Evolutionary conservation across 73 alveolate species (phyloP), one percentile per base, ranked within the genome.

Genomic region (Paramecium sonneborni): DNA sequence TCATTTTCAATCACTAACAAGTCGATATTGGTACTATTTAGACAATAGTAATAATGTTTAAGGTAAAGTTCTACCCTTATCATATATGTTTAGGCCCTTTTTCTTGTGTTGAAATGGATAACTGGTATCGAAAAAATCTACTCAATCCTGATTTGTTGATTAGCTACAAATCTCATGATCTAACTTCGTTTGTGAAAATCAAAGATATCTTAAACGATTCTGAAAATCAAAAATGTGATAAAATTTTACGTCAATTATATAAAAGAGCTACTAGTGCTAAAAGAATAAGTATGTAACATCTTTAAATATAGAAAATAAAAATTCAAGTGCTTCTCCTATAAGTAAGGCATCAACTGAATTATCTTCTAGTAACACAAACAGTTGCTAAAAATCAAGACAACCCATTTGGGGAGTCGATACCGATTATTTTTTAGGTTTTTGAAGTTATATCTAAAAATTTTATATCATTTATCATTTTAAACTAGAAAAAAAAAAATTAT

Each of bases 91-190:
- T 11, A 79, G 90, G 90, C 10, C 90, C 90, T 1, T 79, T 79
- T 79, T 43, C 69, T 79, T 79, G 76, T 39, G 28, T 79, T 10
- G 90, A 79, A 46, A 79, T 79, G 90, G 90, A 79, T 43, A 79
- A 79, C 35, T 79, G 90, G 90, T 79, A 79, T 44, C 20, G 90
- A 21, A 79, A 79, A 41, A 79, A 79, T 79, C 90, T 79, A 15
- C 55, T 79, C 15, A 26, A 79, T 79, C 39, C 14, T 30, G 69
- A 39, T 26, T 24, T 79, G 44, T 26, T 79, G 46, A 46, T 79
- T 24, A 79, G 90, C 43, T 79, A 41, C 44, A 39, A 46, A 3
- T 79, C 69, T 20, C 48, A 23, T 79, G 90, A 79, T 39, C 43
- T 79, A 18, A 79, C 69, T 79, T 79, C 90, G 41, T 79, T 79